A percentile compares a stretch with the other conserved stretches of the same genome.
These are phyloP conservation scores for Bipolaris sorokiniana DNA, from an alignment of 2,329 filamentous ascomycete genomes.

Conservation along the genomic window DNA sequence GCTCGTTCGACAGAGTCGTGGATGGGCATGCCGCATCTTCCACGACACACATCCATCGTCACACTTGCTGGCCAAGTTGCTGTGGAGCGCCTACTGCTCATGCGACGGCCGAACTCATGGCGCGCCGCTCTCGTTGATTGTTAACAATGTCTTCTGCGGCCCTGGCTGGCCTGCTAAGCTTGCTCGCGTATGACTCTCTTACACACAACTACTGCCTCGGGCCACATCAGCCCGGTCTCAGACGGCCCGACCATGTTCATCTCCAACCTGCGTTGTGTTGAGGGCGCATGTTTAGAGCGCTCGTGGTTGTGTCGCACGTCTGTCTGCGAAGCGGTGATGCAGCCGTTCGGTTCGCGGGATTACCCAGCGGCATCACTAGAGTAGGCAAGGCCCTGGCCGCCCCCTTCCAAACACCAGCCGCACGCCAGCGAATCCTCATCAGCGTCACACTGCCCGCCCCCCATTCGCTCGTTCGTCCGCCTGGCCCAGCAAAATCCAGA, in stretches of 20 bases:
- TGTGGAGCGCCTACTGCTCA: neutral
- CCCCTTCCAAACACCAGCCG: conserved; percentile 21
- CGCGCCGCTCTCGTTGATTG: conserved; percentile 8
- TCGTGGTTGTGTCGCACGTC: conserved; percentile 16
- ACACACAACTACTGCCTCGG: conserved; percentile 24
- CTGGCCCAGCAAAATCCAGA: conserved; percentile 13
- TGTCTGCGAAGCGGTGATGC: conserved; percentile 24
- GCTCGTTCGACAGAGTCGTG: conserved; percentile 17
- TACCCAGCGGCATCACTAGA: conserved; percentile 18
- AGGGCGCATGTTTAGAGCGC: neutral
- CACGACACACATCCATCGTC: conserved; percentile 14
- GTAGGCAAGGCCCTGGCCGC: conserved; percentile 18
- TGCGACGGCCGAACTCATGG: conserved; percentile 5
- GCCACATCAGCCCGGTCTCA: conserved; percentile 33
- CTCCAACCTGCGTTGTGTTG: conserved; percentile 2
- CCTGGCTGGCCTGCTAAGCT: conserved; percentile 17
- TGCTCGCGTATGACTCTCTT: conserved; percentile 22
- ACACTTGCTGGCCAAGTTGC: conserved; percentile 8
- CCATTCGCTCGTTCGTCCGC: conserved; percentile 32
- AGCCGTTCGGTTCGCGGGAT: conserved; percentile 22
- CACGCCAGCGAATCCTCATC: conserved; percentile 20
- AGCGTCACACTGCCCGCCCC: conserved; percentile 22
- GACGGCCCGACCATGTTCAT: conserved; percentile 23
- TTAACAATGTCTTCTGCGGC: conserved; percentile 5
- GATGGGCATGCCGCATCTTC: conserved; percentile 18